Base-by-base conservation (phyloP, 129 eudicot species). In the Dittrichia graveolens region DNA sequence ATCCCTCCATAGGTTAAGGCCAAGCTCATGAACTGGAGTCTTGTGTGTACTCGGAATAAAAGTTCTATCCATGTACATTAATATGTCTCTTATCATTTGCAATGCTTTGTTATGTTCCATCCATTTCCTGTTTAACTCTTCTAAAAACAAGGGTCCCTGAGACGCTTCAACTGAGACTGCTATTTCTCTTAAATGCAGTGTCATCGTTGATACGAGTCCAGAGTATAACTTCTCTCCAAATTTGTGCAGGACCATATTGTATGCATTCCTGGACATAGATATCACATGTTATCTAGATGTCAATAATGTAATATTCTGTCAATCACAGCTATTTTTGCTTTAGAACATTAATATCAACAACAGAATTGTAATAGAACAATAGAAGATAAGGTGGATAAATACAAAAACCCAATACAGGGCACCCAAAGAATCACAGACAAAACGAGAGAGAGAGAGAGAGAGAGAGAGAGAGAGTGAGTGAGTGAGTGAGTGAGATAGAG, bases 1-100 rank as follows among this genome's bases (percentile, higher is more conserved):
- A 69, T 84, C 93, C 75, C 87, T 80, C 93, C 93, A 87, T 55
- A 87, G 31, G 55, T 87, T 84, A 61, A 87, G 80, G 19, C 93
- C 93, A 1, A 87, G 89, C 65, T 87, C 87, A 7, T 87, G 82
- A 74, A 87, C 93, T 0, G 93, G 89, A 54, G 87, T 87, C 77
- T 85, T 87, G 69, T 84, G 93, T 40, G 89, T 82, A 64, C 89
- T 82, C 0, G 87, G 89, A 38, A 87, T 83, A 75, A 79, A 87
- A 38, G 89, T 84, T 61, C 93, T 77, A 60, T 87, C 89, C 93
- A 87, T 87, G 87, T 87, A 84, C 93, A 87, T 87, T 61, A 87
- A 71, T 76, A 87, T 87, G 72, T 87, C 89, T 19, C 89, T 69
- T 39, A 87, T 87, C 93, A 82, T 87, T 75, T 87, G 93, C 49